Conservation (phyloP, 106 monocot species). For the Gastrodia elata region DNA sequence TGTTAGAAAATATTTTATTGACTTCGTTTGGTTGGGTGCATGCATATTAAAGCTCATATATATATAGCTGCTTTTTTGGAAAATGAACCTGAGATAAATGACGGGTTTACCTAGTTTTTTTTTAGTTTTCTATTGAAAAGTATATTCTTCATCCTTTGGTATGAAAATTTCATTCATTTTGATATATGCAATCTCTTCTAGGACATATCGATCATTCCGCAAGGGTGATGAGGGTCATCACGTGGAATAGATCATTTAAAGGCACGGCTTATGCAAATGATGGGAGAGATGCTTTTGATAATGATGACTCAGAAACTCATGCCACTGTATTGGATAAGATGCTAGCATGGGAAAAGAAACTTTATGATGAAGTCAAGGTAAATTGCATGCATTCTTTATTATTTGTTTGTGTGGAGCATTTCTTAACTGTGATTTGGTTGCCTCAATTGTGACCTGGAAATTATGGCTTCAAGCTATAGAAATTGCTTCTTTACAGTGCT, state of each 20-base stretch:
- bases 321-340: constrained; percentile 91
- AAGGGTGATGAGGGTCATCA: constrained; percentile 84
- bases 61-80: background rate
- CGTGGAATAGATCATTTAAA: constrained; percentile 94
- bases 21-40: background rate
- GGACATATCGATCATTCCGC: constrained; percentile 94
- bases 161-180: background rate
- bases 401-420: background rate
- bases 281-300: constrained; percentile 79
- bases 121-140: background rate
- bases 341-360: constrained; percentile 96
- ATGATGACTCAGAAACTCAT: constrained; percentile 82
- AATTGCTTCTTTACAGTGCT: background rate
- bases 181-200: constrained; percentile 17
- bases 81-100: background rate
- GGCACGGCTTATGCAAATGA: constrained; percentile 46
- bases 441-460: background rate
- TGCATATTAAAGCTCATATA: background rate
- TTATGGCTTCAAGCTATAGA: background rate
- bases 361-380: constrained; percentile 99
- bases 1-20: background rate
- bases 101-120: background rate
- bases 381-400: background rate
- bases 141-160: constrained; percentile 1
- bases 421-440: background rate